Percentiles rank a stretch among this genome's conserved stretches.
Conservation (phyloP, 352 stramenopile species). For the Globisporangium megalacanthum region DNA sequence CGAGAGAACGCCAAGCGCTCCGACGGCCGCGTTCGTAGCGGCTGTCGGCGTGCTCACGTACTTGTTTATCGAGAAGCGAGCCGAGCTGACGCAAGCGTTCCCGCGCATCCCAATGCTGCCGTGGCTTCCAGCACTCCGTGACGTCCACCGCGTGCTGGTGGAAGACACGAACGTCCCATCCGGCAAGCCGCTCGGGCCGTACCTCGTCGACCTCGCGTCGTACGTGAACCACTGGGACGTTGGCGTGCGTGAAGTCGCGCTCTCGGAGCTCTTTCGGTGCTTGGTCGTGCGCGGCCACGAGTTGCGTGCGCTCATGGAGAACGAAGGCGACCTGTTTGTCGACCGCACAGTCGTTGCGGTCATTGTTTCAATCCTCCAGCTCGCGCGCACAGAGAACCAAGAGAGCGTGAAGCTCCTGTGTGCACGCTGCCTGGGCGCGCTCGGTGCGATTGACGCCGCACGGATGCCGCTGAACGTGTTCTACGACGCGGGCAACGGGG, state of each 20-base stretch:
- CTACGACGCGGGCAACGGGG: constrained; percentile 27
- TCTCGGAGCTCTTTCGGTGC: constrained; percentile 61
- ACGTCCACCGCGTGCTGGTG: constrained; percentile 50
- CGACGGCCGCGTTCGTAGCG: constrained; percentile 3
- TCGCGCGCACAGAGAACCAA: constrained; percentile 58
- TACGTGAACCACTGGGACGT: constrained; percentile 80
- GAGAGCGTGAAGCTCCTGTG: constrained; percentile 68
- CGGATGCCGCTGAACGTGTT: constrained; percentile 67
- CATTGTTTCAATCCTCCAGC: constrained; percentile 59
- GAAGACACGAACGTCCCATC: constrained; percentile 56
- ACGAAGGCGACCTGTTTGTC: constrained; percentile 64
- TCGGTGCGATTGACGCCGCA: constrained; percentile 77
- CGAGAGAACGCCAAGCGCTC: background rate
- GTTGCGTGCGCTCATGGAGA: constrained; percentile 61
- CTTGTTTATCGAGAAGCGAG: constrained; percentile 65
- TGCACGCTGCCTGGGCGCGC: constrained; percentile 62
- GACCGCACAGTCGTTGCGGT: constrained; percentile 48
- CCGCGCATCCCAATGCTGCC: constrained; percentile 67
- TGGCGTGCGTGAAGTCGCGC: constrained; percentile 68
- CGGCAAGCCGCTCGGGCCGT: constrained; percentile 34
- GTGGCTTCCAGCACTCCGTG: constrained; percentile 56
- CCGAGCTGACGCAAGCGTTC: constrained; percentile 55
- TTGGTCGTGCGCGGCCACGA: constrained; percentile 59
- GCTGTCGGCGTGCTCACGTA: constrained; percentile 49
- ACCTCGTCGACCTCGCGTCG: constrained; percentile 44